A percentile compares a stretch with the other conserved stretches of the same genome.
These are phyloP conservation scores for Tylopilus balloui DNA, from an alignment of 768 basidiomycete genomes.

Conservation along the genomic window DNA sequence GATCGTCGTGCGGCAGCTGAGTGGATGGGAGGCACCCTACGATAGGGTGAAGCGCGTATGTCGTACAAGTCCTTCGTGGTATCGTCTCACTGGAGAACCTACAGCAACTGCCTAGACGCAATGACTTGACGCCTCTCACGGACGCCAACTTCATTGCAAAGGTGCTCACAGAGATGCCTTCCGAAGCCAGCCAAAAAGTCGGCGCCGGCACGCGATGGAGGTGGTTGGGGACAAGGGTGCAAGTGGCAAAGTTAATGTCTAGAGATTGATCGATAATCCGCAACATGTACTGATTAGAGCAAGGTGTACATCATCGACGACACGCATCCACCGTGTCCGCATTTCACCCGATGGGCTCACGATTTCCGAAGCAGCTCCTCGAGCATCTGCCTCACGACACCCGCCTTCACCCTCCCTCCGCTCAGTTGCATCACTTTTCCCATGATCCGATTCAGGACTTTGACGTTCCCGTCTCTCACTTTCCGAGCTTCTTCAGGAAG, in stretches of 20 bases:
- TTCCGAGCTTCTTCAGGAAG: conserved; percentile 66
- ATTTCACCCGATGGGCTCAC: not conserved
- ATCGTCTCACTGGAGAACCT: not conserved
- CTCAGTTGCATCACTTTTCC: conserved; percentile 72
- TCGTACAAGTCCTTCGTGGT: not conserved
- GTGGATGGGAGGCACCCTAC: conserved; percentile 91
- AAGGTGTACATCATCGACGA: not conserved
- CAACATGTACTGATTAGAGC: not conserved
- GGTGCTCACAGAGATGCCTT: conserved; percentile 58
- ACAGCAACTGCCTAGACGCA: conserved; percentile 63
- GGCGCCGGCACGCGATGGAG: conserved; percentile 83
- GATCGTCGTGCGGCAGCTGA: conserved; percentile 70
- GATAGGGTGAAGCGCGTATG: conserved; percentile 72
- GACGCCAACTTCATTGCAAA: conserved; percentile 81
- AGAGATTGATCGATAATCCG: conserved; percentile 1
- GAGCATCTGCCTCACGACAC: conserved; percentile 48
- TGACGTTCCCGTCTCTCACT: conserved; percentile 58
- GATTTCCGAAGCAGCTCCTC: conserved; percentile 37
- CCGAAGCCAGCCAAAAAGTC: conserved; percentile 49
- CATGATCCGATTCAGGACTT: conserved; percentile 59
- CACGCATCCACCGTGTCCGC: not conserved
- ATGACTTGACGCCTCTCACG: conserved; percentile 86
- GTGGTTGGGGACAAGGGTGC: conserved; percentile 63
- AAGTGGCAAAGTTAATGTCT: conserved; percentile 39
- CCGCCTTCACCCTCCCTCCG: conserved; percentile 75